Evolutionary conservation across 345 rosid genomes (phyloP).

Genomic region (Hibiscus trionum): DNA sequence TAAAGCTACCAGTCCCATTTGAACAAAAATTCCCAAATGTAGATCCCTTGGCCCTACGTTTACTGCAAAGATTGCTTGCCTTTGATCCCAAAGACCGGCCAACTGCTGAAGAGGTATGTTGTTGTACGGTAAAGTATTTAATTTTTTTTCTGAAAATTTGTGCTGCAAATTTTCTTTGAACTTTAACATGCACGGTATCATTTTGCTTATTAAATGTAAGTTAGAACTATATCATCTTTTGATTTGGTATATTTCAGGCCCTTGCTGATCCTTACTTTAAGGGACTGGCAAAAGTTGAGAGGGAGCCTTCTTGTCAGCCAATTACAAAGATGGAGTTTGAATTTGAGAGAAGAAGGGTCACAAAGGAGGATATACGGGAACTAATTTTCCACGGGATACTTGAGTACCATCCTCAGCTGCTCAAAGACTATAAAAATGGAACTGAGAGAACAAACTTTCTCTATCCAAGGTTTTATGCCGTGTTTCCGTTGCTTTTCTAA

Average conservation of each 20-base stretch:
- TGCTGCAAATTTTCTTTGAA: no score
- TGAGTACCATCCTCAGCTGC: constrained; percentile 93
- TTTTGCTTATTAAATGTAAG: not conserved
- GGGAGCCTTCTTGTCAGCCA: constrained; percentile 94
- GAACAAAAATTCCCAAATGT: constrained; percentile 73
- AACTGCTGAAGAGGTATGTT: constrained; percentile 78
- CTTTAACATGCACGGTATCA: not conserved
- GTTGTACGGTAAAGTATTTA: not conserved
- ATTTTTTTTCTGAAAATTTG: no score
- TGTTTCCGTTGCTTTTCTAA: constrained; percentile 1
- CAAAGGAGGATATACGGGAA: constrained; percentile 84
- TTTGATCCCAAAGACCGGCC: constrained; percentile 92
- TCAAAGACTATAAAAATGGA: constrained; percentile 74
- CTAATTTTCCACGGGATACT: constrained; percentile 78
- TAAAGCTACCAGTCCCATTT: constrained; percentile 65
- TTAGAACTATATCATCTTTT: not conserved
- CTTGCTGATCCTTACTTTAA: constrained; percentile 86
- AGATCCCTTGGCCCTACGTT: constrained; percentile 66
- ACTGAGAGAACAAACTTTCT: constrained; percentile 83
- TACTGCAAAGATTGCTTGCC: constrained; percentile 75
- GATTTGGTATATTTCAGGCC: constrained; percentile 41
- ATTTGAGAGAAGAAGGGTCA: constrained; percentile 87
- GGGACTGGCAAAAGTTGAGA: constrained; percentile 80
- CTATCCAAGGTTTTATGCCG: constrained; percentile 63
- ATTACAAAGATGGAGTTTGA: constrained; percentile 95